A percentile compares a stretch with the other conserved stretches of the same genome.
These are phyloP conservation scores for Carex cristatella DNA, from an alignment of 176 grass and related monocot species.

Conservation along the genomic window DNA sequence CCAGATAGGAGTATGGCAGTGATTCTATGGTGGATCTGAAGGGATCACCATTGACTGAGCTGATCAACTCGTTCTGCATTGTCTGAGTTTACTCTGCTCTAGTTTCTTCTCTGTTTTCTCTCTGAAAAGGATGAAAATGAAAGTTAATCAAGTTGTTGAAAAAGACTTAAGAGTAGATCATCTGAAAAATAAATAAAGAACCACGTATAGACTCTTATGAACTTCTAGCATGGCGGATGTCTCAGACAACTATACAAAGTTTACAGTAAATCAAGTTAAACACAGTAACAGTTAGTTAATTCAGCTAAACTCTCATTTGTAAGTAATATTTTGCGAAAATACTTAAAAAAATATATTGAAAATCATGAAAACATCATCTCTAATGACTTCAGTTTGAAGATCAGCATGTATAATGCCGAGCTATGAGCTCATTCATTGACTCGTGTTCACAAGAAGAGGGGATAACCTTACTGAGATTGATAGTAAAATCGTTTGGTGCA, in stretches of 20 bases:
- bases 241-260: neutral
- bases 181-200: neutral
- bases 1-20: slow-evolving; percentile 39
- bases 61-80: slow-evolving; percentile 62
- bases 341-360: neutral
- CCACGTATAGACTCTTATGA: neutral
- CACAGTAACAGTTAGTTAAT: neutral
- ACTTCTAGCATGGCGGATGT: neutral
- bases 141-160: neutral
- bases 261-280: neutral
- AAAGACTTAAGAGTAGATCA: slow-evolving; percentile 1
- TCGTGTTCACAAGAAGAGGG: neutral
- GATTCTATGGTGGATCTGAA: slow-evolving; percentile 51
- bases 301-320: neutral
- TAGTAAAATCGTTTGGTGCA: slow-evolving; percentile 1
- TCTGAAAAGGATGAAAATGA: neutral
- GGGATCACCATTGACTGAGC: slow-evolving; percentile 43
- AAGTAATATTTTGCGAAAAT: neutral
- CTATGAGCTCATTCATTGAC: neutral
- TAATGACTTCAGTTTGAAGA: slow-evolving; percentile 1
- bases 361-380: neutral
- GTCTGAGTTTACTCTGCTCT: neutral
- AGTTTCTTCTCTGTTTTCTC: slow-evolving; percentile 5
- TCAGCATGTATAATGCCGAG: neutral
- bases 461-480: neutral